phyloP scores from a whole-genome alignment of 352 stramenopile species.

The Pythium guiyangense region DNA sequence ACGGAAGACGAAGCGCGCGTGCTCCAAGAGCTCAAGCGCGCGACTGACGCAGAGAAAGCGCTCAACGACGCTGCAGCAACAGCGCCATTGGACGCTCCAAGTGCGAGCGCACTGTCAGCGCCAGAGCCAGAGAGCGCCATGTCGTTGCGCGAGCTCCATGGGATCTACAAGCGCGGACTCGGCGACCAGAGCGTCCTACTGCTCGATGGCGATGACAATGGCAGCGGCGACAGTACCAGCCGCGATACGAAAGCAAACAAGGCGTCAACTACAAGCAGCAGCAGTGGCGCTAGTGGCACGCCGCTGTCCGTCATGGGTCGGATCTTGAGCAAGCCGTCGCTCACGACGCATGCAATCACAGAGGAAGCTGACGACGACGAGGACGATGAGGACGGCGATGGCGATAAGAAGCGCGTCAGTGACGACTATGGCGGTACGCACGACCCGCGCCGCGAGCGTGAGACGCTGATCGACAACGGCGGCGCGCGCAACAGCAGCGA shows the following conservation, averaged over 20 bases:
- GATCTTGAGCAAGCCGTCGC: conserved; percentile 34
- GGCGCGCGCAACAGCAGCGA: conserved; percentile 3
- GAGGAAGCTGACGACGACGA: conserved; percentile 26
- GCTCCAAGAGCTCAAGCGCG: conserved; percentile 35
- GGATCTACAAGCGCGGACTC: conserved; percentile 77
- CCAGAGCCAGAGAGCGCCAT: conserved; percentile 19
- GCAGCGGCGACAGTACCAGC: neutral
- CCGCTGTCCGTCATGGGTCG: conserved; percentile 35
- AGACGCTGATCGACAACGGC: conserved; percentile 12
- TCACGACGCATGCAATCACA: conserved; percentile 31
- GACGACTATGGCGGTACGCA: conserved; percentile 5
- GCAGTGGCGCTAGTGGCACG: neutral
- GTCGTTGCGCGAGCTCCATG: conserved; percentile 64
- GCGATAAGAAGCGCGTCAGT: neutral
- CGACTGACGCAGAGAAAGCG: conserved; percentile 33
- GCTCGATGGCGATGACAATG: conserved; percentile 24
- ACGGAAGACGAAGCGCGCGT: conserved; percentile 31
- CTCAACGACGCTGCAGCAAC: neutral
- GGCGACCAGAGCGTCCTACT: conserved; percentile 65
- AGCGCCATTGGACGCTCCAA: neutral
- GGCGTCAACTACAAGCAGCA: neutral
- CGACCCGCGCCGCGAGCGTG: neutral
- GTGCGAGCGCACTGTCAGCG: neutral
- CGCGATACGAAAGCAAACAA: conserved; percentile 2
- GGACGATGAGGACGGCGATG: conserved; percentile 16